Percentiles rank a stretch among this genome's conserved stretches.
Evolutionary conservation across 768 basidiomycete species (phyloP).

Genomic region (Neoboletus subvelutipes): DNA sequence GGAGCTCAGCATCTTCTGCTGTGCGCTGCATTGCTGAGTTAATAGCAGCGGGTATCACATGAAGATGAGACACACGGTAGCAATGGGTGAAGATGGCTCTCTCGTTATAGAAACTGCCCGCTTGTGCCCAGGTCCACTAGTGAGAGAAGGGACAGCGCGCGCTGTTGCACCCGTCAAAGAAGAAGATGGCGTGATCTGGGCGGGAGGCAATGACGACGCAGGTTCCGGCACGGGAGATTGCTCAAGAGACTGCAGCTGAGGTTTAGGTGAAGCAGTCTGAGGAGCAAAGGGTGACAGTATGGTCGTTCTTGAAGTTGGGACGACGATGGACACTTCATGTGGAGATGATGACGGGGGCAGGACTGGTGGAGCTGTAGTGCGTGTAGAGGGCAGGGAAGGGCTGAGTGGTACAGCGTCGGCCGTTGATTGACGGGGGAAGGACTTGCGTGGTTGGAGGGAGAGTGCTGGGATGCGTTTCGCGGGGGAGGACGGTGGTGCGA

Average conservation of each 20-base stretch:
- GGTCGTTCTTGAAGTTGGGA: slow-evolving; percentile 34
- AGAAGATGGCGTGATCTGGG: slow-evolving; percentile 16
- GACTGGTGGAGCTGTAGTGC: slow-evolving; percentile 27
- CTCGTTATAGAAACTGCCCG: slow-evolving; percentile 20
- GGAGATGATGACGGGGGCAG: slow-evolving; percentile 15
- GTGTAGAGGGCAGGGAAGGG: slow-evolving; percentile 24
- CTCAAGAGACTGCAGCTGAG: slow-evolving; percentile 21
- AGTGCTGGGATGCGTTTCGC: slow-evolving; percentile 53
- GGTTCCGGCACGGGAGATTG: slow-evolving; percentile 19
- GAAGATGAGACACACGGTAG: slow-evolving; percentile 17
- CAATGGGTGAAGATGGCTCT: slow-evolving; percentile 29
- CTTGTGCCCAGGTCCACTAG: slow-evolving; percentile 10
- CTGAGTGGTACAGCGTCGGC: slow-evolving; percentile 32
- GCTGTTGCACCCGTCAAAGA: slow-evolving; percentile 14
- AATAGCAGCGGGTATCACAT: slow-evolving; percentile 4
- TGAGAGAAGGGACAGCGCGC: slow-evolving; percentile 1
- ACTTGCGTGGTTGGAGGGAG: slow-evolving; percentile 49
- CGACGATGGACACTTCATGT: slow-evolving; percentile 17
- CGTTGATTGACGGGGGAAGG: slow-evolving; percentile 47
- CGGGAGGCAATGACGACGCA: slow-evolving; percentile 7
- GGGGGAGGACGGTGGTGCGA: slow-evolving; percentile 48
- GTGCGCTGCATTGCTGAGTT: slow-evolving; percentile 22
- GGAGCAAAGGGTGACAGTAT: slow-evolving; percentile 40
- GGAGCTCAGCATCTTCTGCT: slow-evolving; percentile 59
- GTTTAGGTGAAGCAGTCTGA: slow-evolving; percentile 32